Conservation (phyloP, 768 basidiomycete genomes). For the Tylopilus vinaceipallidus region DNA sequence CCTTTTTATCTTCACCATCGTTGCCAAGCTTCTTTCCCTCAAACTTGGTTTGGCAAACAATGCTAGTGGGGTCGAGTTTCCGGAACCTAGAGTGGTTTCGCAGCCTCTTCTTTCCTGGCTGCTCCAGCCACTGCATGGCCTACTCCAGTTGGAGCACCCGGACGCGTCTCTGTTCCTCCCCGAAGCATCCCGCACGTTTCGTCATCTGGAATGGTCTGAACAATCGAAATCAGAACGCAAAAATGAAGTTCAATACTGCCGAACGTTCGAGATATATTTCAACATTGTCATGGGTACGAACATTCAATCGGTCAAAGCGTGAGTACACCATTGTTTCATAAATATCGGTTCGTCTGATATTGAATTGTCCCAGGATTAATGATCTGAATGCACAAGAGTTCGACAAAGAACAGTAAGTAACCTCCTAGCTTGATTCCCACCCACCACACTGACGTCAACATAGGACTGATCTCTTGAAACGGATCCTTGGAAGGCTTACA, state of each 20-base stretch:
- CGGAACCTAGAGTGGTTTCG: background rate
- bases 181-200: conserved; percentile 1
- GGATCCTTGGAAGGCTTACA: background rate
- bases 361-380: background rate
- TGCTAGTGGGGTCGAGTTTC: background rate
- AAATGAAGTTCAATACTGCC: background rate
- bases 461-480: background rate
- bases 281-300: background rate
- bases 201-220: background rate
- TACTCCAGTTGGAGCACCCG: background rate
- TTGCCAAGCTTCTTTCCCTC: background rate
- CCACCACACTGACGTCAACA: background rate
- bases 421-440: background rate
- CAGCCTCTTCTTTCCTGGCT: conserved; percentile 3
- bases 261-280: conserved; percentile 6
- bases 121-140: background rate
- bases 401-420: background rate
- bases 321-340: too few species aligned
- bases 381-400: background rate
- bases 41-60: background rate
- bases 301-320: too few species aligned
- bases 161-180: background rate
- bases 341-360: too few species aligned
- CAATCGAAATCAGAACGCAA: background rate
- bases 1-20: background rate